phyloP scores from a whole-genome alignment of 345 rosid genomes.

The Draba incana region DNA sequence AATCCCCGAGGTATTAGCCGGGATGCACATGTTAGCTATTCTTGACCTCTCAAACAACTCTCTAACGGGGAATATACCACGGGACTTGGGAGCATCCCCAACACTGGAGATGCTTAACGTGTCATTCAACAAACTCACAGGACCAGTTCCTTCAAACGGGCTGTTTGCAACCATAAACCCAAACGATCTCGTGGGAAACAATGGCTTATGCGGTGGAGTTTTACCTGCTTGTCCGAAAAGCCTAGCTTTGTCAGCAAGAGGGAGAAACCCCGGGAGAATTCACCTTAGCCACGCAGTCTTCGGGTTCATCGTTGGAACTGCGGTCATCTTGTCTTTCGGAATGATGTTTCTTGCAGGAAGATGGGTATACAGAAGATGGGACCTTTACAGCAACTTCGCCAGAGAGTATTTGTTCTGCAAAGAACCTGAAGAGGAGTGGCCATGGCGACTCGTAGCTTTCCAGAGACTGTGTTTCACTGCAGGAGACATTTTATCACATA shows the following conservation, averaged over 20 bases:
- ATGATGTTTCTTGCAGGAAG: slow-evolving; percentile 57
- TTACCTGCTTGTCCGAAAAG: slow-evolving; percentile 59
- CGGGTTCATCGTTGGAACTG: slow-evolving; percentile 58
- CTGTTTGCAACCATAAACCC: slow-evolving; percentile 63
- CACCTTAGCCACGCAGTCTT: slow-evolving; percentile 57
- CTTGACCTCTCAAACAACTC: slow-evolving; percentile 86
- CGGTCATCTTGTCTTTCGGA: slow-evolving; percentile 54
- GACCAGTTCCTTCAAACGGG: slow-evolving; percentile 68
- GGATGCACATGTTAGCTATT: slow-evolving; percentile 72
- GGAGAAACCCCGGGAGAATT: slow-evolving; percentile 41
- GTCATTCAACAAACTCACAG: slow-evolving; percentile 75
- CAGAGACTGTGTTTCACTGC: slow-evolving; percentile 77
- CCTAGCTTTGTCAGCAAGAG: slow-evolving; percentile 26
- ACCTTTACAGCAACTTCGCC: slow-evolving; percentile 55
- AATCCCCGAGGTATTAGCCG: slow-evolving; percentile 61
- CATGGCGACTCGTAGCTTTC: slow-evolving; percentile 88
- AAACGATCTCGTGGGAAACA: slow-evolving; percentile 68
- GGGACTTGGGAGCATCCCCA: slow-evolving; percentile 64
- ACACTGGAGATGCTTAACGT: slow-evolving; percentile 77
- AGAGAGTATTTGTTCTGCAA: slow-evolving; percentile 48
- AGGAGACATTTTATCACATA: slow-evolving; percentile 67
- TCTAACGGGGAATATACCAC: slow-evolving; percentile 65
- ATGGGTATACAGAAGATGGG: slow-evolving; percentile 70
- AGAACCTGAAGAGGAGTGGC: slow-evolving; percentile 74
- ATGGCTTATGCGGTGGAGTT: slow-evolving; percentile 74